Evolutionary conservation across 352 stramenopile species (phyloP), one percentile per base, ranked within the genome.

Genomic region (Phytophthora pistaciae): DNA sequence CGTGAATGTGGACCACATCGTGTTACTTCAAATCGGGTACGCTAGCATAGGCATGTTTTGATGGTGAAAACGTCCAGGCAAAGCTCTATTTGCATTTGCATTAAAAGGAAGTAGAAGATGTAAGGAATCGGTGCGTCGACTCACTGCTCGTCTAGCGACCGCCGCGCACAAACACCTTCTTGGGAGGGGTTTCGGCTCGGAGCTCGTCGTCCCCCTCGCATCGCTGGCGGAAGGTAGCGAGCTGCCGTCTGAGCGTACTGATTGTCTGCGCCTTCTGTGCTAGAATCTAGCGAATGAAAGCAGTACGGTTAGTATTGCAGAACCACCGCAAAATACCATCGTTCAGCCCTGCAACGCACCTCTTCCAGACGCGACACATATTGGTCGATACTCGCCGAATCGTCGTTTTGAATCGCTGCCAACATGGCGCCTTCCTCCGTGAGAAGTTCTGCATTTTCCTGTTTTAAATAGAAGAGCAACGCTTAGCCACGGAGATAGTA

Each of bases 391-490:
- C 62, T 75, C 6, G 98, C 93, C 66, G 98, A 97, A 68, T 99
- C 94, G 36, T 98, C 94, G 21, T 90, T 91, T 74, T 96, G 90
- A 61, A 97, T 93, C 18, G 92, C 80, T 50, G 90, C 87, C 11
- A 97, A 69, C 57, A 98, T 74, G 21, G 85, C 79, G 10, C 97
- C 96, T 91, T 99, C 98, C 66, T 99, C 93, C 1, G 96, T 99
- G 13, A 99, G 77, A 20, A 99, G 84, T 74, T 99, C 95, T 1
- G 98, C 98, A 66, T 98, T 99, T 79, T 99, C 95, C 84, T 99
- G 73, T 44, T 14, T 29, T 29, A 18, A 52, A 27, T 52, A 31
- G 13, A 64, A 49, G 20, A 31, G 56, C 9, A 63, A 0, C 0
- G 31, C n/a, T 65, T 55, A 68, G 57, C 14, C 20, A 52, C n/a